Evolutionary conservation across 2,329 filamentous ascomycete species (phyloP), one percentile per base, ranked within the genome.

Genomic region (Grosmannia clavigera): DNA sequence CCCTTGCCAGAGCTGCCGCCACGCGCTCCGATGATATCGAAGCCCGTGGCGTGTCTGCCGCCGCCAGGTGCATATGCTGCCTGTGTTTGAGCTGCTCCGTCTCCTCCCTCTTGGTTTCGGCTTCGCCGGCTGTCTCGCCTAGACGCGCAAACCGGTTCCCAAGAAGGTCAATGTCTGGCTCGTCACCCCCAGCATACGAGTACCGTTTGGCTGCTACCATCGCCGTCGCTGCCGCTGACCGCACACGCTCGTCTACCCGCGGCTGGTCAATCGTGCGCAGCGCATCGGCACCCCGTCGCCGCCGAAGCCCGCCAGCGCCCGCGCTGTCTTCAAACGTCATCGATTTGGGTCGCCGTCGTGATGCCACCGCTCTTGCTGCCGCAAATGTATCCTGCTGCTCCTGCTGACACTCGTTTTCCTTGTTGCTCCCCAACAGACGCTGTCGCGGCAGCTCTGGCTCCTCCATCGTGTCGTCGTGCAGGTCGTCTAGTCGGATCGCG

Each of bases 1-100:
- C 75, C 9, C 80, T 72, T 51, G 80, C 81, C 58, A 81, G 72
- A 12, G 80, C 81, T 1, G 80, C 81, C 7, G 79, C 77, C 54
- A 75, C 74, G 40, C 81, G 74, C 57, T 80, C 78, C 3, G 78
- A 75, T 10, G 81, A 74, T 14, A 83, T 66, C 2, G 64, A 70
- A 27, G 74, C 73, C 61, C 74, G 75, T 5, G 76, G 73, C 4
- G n/a, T 38, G n/a, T 38, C 51, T 35, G 50, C 51, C 19, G n/a
- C 38, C 25, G 25, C 33, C 56, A 11, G 43, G 6, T 22, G 16
- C 3, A 14, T 14, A 14, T 25, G 22, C n/a, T 12, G 16, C 43
- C 29, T 31, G 25, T 19, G 22, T 25, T 14, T 9, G 31, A n/a
- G 31, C 43, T 52, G 19, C 29, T 12, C 10, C 25, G 50, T 3